Evolutionary conservation across 768 basidiomycete species (phyloP).

Genomic region (Lentinula detonsa): DNA sequence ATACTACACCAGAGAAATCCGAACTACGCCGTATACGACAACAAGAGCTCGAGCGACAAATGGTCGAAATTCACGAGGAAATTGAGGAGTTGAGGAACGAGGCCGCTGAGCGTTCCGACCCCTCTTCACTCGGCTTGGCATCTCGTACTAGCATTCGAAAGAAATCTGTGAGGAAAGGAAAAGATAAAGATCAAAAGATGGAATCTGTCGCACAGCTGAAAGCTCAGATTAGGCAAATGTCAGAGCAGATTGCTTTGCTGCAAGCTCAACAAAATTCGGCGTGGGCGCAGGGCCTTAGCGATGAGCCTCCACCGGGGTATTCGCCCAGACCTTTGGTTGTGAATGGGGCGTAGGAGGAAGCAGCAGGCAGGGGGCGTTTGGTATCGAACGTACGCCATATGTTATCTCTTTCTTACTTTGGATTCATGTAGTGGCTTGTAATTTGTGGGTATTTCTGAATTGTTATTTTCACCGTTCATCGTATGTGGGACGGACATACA

Average conservation of each 20-base stretch:
- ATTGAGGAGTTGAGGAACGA: neutral
- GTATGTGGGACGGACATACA: no score
- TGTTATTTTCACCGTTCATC: no score
- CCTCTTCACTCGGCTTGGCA: no score
- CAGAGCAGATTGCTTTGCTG: conserved; percentile 6
- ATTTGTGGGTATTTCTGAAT: no score
- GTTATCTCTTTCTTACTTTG: no score
- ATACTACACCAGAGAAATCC: neutral
- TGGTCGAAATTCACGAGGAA: neutral
- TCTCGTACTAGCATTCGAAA: neutral
- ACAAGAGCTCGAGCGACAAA: neutral
- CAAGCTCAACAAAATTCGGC: conserved; percentile 6
- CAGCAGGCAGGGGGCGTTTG: no score
- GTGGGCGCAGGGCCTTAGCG: conserved; percentile 11
- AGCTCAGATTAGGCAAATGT: conserved; percentile 3
- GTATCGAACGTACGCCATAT: no score
- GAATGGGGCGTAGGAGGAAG: neutral
- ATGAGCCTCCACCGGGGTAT: conserved; percentile 12
- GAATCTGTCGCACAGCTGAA: neutral
- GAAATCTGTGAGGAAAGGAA: neutral
- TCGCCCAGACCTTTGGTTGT: neutral
- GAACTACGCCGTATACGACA: neutral
- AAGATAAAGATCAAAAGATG: no score
- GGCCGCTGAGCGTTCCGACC: neutral
- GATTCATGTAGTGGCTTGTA: no score